Evolutionary conservation across 768 basidiomycete genomes (phyloP).

Genomic region (Pholiota microspora): DNA sequence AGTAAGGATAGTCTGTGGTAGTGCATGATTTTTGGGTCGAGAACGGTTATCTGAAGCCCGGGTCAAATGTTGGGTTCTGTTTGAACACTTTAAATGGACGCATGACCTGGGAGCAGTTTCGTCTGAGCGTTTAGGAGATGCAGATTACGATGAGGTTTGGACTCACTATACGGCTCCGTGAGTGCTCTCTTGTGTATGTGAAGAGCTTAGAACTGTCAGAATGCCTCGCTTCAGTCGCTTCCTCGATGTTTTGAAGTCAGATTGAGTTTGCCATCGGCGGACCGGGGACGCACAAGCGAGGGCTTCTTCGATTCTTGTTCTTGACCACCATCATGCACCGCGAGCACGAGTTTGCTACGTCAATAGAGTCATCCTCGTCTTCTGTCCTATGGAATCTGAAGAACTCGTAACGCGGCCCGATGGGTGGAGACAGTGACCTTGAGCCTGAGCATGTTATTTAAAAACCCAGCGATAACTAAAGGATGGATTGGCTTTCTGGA

Average conservation of each 20-base stretch:
- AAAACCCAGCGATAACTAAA: neutral
- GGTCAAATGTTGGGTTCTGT: slow-evolving; percentile 18
- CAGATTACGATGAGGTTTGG: neutral
- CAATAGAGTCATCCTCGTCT: neutral
- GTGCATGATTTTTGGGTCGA: slow-evolving; percentile 4
- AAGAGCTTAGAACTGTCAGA: too few relatives aligned
- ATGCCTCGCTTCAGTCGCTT: too few relatives aligned
- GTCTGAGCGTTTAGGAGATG: slow-evolving; percentile 9
- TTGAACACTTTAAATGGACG: slow-evolving; percentile 17
- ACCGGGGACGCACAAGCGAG: too few relatives aligned
- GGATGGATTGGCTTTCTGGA: neutral
- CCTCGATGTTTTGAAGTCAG: too few relatives aligned
- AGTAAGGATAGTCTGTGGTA: neutral
- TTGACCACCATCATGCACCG: neutral
- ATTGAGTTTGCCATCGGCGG: too few relatives aligned
- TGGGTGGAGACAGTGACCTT: neutral
- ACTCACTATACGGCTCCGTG: neutral
- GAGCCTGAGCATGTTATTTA: too few relatives aligned
- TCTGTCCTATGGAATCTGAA: too few relatives aligned
- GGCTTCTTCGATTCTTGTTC: too few relatives aligned
- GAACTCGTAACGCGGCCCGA: neutral
- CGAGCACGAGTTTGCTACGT: neutral
- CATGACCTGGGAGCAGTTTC: slow-evolving; percentile 20
- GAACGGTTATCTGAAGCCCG: slow-evolving; percentile 20
- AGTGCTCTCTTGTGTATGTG: neutral